phyloP scores from a whole-genome alignment of 768 basidiomycete genomes.

The Mrakia gelida region DNA sequence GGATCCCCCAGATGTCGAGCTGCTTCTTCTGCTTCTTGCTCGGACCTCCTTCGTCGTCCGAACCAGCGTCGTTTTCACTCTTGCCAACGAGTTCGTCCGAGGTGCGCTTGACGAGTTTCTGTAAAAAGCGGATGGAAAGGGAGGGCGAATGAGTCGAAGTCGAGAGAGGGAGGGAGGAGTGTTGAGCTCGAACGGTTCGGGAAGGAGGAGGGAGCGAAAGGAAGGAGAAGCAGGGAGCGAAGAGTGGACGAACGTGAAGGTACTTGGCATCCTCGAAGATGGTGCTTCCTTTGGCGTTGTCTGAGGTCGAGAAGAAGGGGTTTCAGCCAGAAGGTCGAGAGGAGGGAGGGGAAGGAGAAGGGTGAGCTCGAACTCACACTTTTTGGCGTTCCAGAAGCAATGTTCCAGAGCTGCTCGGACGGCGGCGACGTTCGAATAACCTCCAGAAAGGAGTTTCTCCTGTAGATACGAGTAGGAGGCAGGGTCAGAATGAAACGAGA shows the following conservation, averaged over 20 bases:
- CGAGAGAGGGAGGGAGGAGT: not conserved
- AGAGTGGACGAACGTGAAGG: conserved; percentile 57
- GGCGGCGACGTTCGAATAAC: conserved; percentile 61
- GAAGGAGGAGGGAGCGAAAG: not conserved
- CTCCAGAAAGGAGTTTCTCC: conserved; percentile 59
- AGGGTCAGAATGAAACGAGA: not conserved
- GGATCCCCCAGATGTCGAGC: conserved; percentile 25
- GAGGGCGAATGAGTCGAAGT: not conserved
- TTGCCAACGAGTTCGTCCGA: conserved; percentile 14
- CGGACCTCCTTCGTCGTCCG: conserved; percentile 50
- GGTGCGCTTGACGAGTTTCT: conserved; percentile 50
- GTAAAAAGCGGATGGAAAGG: conserved; percentile 19
- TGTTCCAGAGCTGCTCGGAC: conserved; percentile 69
- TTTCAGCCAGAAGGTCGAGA: not conserved
- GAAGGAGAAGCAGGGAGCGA: not conserved
- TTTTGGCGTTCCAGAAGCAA: conserved; percentile 74
- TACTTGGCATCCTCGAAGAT: conserved; percentile 81
- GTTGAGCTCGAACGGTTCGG: not conserved
- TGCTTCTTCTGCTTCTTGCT: conserved; percentile 50
- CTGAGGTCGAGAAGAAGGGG: not conserved
- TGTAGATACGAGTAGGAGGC: conserved; percentile 12
- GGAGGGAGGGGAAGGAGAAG: not conserved
- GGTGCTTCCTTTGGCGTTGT: conserved; percentile 67
- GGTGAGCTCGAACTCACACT: conserved; percentile 47
- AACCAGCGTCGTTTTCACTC: conserved; percentile 41